phyloP scores from a whole-genome alignment of 106 monocot species.

The Phalaenopsis equestris region DNA sequence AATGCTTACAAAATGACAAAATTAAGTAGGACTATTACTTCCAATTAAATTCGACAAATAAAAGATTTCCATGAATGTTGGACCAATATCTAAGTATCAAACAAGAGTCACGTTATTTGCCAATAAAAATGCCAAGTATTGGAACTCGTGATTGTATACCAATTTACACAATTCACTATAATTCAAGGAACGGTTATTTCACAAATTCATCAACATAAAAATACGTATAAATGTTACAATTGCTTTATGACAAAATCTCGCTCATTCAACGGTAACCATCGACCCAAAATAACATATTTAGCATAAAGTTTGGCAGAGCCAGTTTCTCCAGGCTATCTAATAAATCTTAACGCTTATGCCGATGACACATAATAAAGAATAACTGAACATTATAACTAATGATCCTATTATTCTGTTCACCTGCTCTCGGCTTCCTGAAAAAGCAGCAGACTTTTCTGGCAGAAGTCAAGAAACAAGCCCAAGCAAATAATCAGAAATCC shows the following conservation, averaged over 20 bases:
- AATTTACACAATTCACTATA: neutral
- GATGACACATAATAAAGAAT: neutral
- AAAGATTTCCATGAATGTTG: too few species aligned
- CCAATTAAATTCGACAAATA: too few species aligned
- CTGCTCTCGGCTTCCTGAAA: constrained; percentile 2
- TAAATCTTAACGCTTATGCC: neutral
- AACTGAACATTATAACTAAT: neutral
- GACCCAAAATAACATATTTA: neutral
- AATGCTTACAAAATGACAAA: too few species aligned
- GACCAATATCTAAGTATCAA: too few species aligned
- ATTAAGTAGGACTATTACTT: too few species aligned
- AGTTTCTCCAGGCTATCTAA: neutral
- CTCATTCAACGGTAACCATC: neutral
- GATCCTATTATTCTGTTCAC: neutral
- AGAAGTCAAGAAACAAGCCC: neutral
- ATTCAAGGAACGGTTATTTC: neutral
- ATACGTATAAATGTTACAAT: neutral
- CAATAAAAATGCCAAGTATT: too few species aligned
- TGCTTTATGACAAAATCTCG: neutral
- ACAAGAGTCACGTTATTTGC: too few species aligned
- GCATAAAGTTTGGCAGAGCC: neutral
- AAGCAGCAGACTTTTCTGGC: constrained; percentile 1
- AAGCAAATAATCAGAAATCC: neutral
- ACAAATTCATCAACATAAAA: neutral
- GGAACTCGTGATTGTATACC: neutral